Evolutionary conservation across 1,139 yeast genomes (phyloP).

Genomic region (Protomyces macrosporus): DNA sequence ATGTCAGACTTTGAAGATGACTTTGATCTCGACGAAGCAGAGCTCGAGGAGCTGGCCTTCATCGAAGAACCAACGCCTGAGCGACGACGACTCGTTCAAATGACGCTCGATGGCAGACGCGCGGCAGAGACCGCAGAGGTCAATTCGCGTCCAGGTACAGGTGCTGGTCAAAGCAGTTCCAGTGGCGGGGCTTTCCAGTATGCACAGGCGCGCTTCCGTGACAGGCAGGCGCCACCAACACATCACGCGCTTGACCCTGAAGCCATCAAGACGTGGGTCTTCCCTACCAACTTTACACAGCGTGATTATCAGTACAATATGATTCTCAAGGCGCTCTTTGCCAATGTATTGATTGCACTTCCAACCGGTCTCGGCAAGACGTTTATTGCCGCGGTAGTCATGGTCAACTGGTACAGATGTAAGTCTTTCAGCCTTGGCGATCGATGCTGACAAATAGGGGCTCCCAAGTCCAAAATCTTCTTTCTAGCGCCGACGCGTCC

Average conservation of each 20-base stretch:
- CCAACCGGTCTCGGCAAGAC: conserved; percentile 99
- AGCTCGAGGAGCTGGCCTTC: background rate
- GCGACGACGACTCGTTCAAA: background rate
- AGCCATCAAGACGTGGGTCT: conserved; percentile 49
- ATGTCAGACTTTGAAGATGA: background rate
- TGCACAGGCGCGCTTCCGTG: background rate
- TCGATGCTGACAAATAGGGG: conserved; percentile 46
- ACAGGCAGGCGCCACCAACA: conserved; percentile 21
- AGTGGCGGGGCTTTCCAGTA: background rate
- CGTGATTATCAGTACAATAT: conserved; percentile 87
- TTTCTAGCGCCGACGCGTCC: conserved; percentile 98
- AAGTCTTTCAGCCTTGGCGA: background rate
- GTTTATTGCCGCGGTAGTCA: conserved; percentile 88
- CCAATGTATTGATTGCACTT: conserved; percentile 77
- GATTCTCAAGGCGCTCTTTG: conserved; percentile 62
- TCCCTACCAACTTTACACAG: conserved; percentile 77
- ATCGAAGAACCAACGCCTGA: background rate
- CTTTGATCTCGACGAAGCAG: background rate
- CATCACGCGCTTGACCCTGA: conserved; percentile 28
- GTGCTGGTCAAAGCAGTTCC: background rate
- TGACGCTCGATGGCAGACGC: background rate
- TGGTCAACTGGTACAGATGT: conserved; percentile 75
- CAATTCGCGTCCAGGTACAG: background rate
- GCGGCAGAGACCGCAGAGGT: background rate
- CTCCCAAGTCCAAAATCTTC: conserved; percentile 63